Evolutionary conservation across 805 yeast species (phyloP).

Genomic region (Lipomyces starkeyi): DNA sequence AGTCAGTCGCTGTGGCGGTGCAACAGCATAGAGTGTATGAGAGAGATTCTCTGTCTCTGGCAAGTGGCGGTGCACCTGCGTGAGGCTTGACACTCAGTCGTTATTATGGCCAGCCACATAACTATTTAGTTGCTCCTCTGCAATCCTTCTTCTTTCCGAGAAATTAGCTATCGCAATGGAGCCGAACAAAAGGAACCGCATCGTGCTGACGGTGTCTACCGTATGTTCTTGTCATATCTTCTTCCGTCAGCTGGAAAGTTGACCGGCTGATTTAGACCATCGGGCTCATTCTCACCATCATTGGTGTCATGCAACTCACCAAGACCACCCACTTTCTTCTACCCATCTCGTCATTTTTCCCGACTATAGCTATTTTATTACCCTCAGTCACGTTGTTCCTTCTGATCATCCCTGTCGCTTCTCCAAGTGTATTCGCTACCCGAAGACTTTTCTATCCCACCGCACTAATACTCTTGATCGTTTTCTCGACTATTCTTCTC

Average conservation of each 20-base stretch:
- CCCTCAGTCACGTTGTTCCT: constrained; percentile 23
- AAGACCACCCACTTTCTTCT: constrained; percentile 30
- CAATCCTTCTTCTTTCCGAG: background rate
- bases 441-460: constrained; percentile 26
- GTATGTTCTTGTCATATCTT: background rate
- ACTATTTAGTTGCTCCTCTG: too few relatives aligned
- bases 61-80: too few relatives aligned
- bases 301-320: constrained; percentile 35
- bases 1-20: too few relatives aligned
- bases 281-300: constrained; percentile 30
- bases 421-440: constrained; percentile 23
- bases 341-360: constrained; percentile 26
- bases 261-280: constrained; percentile 14
- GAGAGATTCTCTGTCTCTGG: too few relatives aligned
- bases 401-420: constrained; percentile 23
- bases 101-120: too few relatives aligned
- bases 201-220: constrained; percentile 1
- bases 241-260: background rate
- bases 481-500: constrained; percentile 22
- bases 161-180: constrained; percentile 2
- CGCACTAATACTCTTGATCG: constrained; percentile 17
- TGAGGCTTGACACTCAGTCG: too few relatives aligned
- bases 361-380: constrained; percentile 26
- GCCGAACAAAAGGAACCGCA: background rate
- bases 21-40: too few relatives aligned